Evolutionary conservation across 2,329 filamentous ascomycete species (phyloP).

Genomic region (Penicillium aurantiogriseum): DNA sequence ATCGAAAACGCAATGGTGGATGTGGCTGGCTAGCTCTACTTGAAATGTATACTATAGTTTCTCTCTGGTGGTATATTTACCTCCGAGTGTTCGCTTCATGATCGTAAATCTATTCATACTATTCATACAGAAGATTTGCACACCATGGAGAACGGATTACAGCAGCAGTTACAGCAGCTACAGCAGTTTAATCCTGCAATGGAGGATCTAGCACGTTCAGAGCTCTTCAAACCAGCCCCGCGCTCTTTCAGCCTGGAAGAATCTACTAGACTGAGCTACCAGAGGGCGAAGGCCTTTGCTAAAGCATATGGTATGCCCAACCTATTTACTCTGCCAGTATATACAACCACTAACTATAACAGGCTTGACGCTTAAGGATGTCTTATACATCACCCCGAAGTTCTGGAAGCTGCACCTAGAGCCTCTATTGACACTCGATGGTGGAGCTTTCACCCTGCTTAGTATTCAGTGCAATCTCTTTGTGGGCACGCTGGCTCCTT

Average conservation of each 20-base stretch:
- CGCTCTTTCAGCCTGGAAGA: background rate
- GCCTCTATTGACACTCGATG: background rate
- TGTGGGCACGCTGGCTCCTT: conserved; percentile 21
- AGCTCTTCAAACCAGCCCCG: background rate
- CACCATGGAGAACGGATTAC: background rate
- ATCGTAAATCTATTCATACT: background rate
- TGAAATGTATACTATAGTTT: background rate
- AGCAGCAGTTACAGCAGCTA: background rate
- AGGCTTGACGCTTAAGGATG: background rate
- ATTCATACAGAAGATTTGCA: background rate
- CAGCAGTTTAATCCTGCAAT: background rate
- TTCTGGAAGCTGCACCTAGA: conserved; percentile 1
- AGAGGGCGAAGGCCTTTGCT: conserved; percentile 3
- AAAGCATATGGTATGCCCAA: background rate
- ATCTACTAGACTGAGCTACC: background rate
- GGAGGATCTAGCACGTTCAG: background rate
- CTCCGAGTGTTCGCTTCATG: background rate
- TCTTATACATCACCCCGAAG: background rate
- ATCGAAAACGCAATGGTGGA: background rate
- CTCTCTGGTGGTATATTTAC: background rate
- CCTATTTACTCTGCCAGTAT: background rate
- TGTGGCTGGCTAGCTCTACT: background rate
- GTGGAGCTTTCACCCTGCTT: conserved; percentile 9
- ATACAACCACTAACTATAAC: background rate
- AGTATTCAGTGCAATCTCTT: conserved; percentile 23